A percentile compares a stretch with the other conserved stretches of the same genome.
phyloP scores from a whole-genome alignment of 2,329 filamentous ascomycete genomes.

The Fusarium camptoceras region DNA sequence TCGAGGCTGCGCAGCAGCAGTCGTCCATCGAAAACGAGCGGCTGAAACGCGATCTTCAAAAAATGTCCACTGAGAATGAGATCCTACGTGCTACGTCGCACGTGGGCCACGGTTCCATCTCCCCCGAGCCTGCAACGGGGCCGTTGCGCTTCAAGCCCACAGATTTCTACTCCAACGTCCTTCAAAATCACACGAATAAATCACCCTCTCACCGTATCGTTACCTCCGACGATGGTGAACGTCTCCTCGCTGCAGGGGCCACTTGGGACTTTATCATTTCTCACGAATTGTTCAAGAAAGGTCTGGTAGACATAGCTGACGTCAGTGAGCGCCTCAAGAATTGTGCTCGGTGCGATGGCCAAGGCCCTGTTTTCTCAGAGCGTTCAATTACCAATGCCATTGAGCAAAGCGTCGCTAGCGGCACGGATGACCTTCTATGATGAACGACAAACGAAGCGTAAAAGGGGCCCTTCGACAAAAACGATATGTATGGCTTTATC shows the following conservation, averaged over 20 bases:
- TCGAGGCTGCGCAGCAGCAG: slow-evolving; percentile 79
- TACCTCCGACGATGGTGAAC: slow-evolving; percentile 73
- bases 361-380: slow-evolving; percentile 89
- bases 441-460: slow-evolving; percentile 41
- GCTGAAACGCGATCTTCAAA: slow-evolving; percentile 84
- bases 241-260: slow-evolving; percentile 78
- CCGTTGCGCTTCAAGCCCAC: slow-evolving; percentile 78
- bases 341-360: slow-evolving; percentile 83
- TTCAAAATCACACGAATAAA: slow-evolving; percentile 72
- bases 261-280: slow-evolving; percentile 91
- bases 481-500: slow-evolving; percentile 23
- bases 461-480: slow-evolving; percentile 16
- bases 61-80: slow-evolving; percentile 90
- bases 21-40: slow-evolving; percentile 87
- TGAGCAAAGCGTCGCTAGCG: slow-evolving; percentile 79
- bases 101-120: slow-evolving; percentile 54
- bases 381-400: slow-evolving; percentile 78
- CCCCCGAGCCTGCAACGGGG: slow-evolving; percentile 67
- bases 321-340: slow-evolving; percentile 84
- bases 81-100: slow-evolving; percentile 84
- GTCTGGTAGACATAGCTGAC: slow-evolving; percentile 82
- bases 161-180: slow-evolving; percentile 75
- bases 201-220: slow-evolving; percentile 76
- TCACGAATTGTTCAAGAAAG: slow-evolving; percentile 80
- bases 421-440: slow-evolving; percentile 78